Base-by-base conservation (phyloP, 148 eudicot genomes). In the Salicornia ramosissima region DNA sequence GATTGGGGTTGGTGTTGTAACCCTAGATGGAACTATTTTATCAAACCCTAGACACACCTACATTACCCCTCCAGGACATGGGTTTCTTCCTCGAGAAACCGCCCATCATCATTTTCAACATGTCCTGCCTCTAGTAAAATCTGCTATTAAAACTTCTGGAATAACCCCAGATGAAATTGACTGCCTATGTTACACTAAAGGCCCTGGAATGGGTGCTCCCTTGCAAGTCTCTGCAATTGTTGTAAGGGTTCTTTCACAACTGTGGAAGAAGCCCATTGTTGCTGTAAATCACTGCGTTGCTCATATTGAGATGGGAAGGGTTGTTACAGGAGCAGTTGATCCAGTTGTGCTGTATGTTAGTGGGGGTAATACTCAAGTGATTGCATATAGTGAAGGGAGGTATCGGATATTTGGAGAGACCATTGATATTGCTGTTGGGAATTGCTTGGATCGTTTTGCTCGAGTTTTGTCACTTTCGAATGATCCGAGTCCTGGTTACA, bases 161-260 rank as follows among this genome's bases (percentile, higher is more conserved):
- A 71, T 92, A 51, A 83, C 92, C 25, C 82, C 86, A 5, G 59
- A 77, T 13, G 93, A 87, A 6, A 81, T 92, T 52, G 96, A 92
- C 26, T 92, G 97, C 68, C 80, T 92, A n/a, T 92, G 97, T 78
- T 92, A 92, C 78, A 92, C 97, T 19, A 92, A 86, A 81, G 97
- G 97, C 16, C 97, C 97, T 10, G 97, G 97, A 10, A 92, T 92
- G 97, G 97, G 97, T 36, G 97, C 83, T 13, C 97, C 97, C 22
- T 74, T 87, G 62, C 96, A 92, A 79, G 93, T 92, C 51, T 65
- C 96, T 19, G 97, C 97, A 14, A 61, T 92, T 69, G 97, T 85
- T 69, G 84, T 92, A 18, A 83, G 96, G 71, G 85, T 92, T 65
- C 78, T 92, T 50, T 87, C 97, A 15, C 97, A 86, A 81, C 82